phyloP scores from a whole-genome alignment of 805 yeast genomes.

The Candida sonorensis region DNA sequence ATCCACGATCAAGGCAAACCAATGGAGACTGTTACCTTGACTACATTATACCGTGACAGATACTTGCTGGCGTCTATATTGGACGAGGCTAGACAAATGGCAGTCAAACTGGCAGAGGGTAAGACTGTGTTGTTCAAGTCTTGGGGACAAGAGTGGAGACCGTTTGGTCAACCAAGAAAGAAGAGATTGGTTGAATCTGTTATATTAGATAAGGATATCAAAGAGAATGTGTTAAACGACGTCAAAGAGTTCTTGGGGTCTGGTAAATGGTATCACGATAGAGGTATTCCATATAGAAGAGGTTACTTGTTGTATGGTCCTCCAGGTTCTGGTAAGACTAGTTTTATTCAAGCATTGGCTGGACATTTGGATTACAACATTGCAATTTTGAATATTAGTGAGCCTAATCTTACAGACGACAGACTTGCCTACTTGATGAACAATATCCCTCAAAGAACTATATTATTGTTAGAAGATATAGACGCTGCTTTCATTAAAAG shows the following conservation, averaged over 20 bases:
- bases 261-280: slow-evolving; percentile 86
- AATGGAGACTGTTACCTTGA: slow-evolving; percentile 90
- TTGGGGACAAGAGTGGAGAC: slow-evolving; percentile 99
- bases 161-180: slow-evolving; percentile 91
- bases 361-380: slow-evolving; percentile 95
- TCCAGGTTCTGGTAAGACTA: slow-evolving; percentile 95
- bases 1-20: slow-evolving; percentile 91
- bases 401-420: slow-evolving; percentile 89
- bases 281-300: slow-evolving; percentile 97
- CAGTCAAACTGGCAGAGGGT: slow-evolving; percentile 79
- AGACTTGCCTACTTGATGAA: slow-evolving; percentile 92
- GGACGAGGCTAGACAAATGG: slow-evolving; percentile 78
- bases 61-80: slow-evolving; percentile 56
- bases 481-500: slow-evolving; percentile 93
- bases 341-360: slow-evolving; percentile 93
- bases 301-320: slow-evolving; percentile 95
- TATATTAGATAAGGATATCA: slow-evolving; percentile 70
- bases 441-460: slow-evolving; percentile 86
- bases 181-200: slow-evolving; percentile 83
- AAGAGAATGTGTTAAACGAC: slow-evolving; percentile 59
- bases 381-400: slow-evolving; percentile 86
- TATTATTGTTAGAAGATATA: slow-evolving; percentile 81
- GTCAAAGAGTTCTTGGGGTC: slow-evolving; percentile 72
- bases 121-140: slow-evolving; percentile 90
- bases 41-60: slow-evolving; percentile 82